These are phyloP conservation scores for Huntiella omanensis DNA, from an alignment of 2,329 filamentous ascomycete genomes.

Conservation along the genomic window DNA sequence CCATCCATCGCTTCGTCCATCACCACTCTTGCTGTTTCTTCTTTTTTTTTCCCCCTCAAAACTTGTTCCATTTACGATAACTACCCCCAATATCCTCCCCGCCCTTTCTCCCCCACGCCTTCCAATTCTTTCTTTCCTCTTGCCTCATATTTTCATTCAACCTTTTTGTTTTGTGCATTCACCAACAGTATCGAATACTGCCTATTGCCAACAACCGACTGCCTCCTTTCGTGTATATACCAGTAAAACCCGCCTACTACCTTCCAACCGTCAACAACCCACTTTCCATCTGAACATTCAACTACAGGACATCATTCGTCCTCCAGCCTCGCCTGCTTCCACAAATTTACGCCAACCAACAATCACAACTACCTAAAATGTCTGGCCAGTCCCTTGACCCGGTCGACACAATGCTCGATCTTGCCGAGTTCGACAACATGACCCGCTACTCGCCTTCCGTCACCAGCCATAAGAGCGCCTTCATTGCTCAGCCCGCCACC, in stretches of 20 bases:
- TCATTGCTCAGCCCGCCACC: conserved; percentile 29
- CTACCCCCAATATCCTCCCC: too few relatives aligned
- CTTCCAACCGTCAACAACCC: background rate
- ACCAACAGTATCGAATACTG: background rate
- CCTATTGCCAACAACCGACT: background rate
- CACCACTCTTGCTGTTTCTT: background rate
- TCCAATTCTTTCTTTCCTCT: conserved; percentile 1
- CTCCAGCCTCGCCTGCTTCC: background rate
- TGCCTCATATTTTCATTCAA: background rate
- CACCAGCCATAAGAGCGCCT: conserved; percentile 36
- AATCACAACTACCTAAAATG: conserved; percentile 7
- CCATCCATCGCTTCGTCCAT: background rate
- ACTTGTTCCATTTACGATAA: too few relatives aligned
- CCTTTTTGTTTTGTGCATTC: background rate
- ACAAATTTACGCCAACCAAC: background rate
- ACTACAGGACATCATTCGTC: background rate
- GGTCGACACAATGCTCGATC: conserved; percentile 40
- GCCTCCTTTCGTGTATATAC: background rate
- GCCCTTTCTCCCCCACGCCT: background rate
- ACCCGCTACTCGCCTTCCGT: conserved; percentile 40
- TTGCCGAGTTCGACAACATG: conserved; percentile 43
- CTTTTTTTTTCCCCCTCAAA: too few relatives aligned
- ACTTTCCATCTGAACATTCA: background rate
- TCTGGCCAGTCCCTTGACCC: conserved; percentile 28
- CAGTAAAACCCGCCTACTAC: background rate